These are phyloP conservation scores for Pugionium cornutum DNA, from an alignment of 345 rosid species.

Conservation along the genomic window DNA sequence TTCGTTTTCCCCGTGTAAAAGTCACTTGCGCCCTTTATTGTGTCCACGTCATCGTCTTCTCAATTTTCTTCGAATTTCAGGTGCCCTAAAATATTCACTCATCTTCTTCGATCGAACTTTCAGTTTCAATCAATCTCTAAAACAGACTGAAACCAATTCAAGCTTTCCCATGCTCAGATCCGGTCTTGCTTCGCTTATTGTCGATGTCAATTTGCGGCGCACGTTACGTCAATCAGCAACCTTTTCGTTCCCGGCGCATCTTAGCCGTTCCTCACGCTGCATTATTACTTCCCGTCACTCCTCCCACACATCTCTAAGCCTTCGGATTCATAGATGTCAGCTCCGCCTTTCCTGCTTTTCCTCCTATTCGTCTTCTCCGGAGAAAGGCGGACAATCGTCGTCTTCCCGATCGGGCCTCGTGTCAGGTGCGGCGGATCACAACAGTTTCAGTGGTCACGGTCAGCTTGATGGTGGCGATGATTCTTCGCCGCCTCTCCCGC, in stretches of 20 bases:
- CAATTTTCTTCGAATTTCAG: slow-evolving; percentile 4
- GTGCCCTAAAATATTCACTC: neutral
- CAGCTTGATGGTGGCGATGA: slow-evolving; percentile 10
- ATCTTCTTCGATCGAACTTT: slow-evolving; percentile 4
- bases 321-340: slow-evolving; percentile 20
- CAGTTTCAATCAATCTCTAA: neutral
- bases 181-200: slow-evolving; percentile 24
- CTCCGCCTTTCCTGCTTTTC: slow-evolving; percentile 20
- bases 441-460: slow-evolving; percentile 25
- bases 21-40: neutral
- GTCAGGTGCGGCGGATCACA: slow-evolving; percentile 38
- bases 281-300: slow-evolving; percentile 14
- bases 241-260: slow-evolving; percentile 38
- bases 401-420: slow-evolving; percentile 35
- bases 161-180: slow-evolving; percentile 38
- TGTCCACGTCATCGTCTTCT: slow-evolving; percentile 5
- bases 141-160: neutral
- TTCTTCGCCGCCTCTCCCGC: slow-evolving; percentile 41
- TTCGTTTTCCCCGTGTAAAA: neutral
- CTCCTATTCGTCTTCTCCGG: slow-evolving; percentile 26
- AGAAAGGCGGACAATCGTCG: slow-evolving; percentile 30
- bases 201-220: slow-evolving; percentile 39
- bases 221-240: slow-evolving; percentile 38
- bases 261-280: slow-evolving; percentile 31
- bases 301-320: slow-evolving; percentile 10